A percentile compares a stretch with the other conserved stretches of the same genome.
Conservation (phyloP, 108 stramenopile species). For the Nitzschia palea region DNA sequence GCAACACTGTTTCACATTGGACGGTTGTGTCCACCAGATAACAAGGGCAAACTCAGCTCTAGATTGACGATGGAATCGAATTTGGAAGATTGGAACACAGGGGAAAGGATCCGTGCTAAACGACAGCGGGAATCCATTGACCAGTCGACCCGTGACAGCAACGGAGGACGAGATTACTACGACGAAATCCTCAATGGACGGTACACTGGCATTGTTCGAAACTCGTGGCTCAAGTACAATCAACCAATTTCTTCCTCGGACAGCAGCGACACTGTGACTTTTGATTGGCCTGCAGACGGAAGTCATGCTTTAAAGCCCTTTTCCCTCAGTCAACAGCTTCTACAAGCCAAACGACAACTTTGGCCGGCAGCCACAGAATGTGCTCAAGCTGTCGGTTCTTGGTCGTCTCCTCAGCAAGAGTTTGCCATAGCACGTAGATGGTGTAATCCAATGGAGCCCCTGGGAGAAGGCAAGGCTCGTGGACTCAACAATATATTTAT, state of each 20-base stretch:
- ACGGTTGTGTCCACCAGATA: too few relatives aligned
- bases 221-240: slow-evolving; percentile 21
- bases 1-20: too few relatives aligned
- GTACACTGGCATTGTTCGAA: slow-evolving; percentile 9
- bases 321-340: slow-evolving; percentile 39
- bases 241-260: not conserved
- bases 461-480: slow-evolving; percentile 47
- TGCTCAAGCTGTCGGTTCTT: slow-evolving; percentile 15
- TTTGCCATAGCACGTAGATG: slow-evolving; percentile 60
- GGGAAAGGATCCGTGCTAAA: not conserved
- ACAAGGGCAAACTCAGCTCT: too few relatives aligned
- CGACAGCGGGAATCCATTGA: not conserved
- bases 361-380: slow-evolving; percentile 57
- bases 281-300: not conserved
- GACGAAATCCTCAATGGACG: slow-evolving; percentile 19
- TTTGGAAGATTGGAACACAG: too few relatives aligned
- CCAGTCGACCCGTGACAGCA: too few relatives aligned
- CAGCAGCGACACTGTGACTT: not conserved
- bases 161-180: slow-evolving; percentile 25
- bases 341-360: slow-evolving; percentile 54
- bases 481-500: slow-evolving; percentile 49
- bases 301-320: too few relatives aligned
- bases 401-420: slow-evolving; percentile 28
- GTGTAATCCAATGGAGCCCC: slow-evolving; percentile 73
- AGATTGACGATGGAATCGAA: too few relatives aligned